These are phyloP conservation scores for Rhamnella rubrinervis DNA, from an alignment of 331 rosid genomes.

Conservation along the genomic window DNA sequence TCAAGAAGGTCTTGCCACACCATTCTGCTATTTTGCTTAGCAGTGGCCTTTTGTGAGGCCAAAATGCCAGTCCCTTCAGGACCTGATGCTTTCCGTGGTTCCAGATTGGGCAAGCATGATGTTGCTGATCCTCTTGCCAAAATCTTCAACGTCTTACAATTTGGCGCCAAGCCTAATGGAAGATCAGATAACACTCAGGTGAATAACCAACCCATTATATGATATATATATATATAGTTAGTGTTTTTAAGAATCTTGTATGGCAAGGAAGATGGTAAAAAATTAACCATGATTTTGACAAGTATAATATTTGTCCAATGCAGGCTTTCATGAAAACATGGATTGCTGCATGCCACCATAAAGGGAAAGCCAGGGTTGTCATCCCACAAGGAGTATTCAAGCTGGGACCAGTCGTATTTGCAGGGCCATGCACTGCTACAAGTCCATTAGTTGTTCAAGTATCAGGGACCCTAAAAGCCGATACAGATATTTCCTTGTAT, in stretches of 20 bases:
- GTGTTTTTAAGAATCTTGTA: too few species aligned
- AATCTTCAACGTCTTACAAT: constrained; percentile 37
- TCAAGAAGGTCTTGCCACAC: constrained; percentile 9
- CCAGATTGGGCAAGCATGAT: constrained; percentile 24
- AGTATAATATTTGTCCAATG: background rate
- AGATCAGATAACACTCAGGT: constrained; percentile 46
- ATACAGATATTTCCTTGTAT: constrained; percentile 43
- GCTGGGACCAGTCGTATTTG: constrained; percentile 46
- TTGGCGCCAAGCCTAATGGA: constrained; percentile 60
- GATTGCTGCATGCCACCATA: constrained; percentile 51
- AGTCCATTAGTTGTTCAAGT: constrained; percentile 53
- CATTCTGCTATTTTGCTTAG: constrained; percentile 37
- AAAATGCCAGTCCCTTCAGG: constrained; percentile 6
- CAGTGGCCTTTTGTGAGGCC: constrained; percentile 28
- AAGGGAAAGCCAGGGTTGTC: constrained; percentile 36
- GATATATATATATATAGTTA: background rate
- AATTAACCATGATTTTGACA: too few species aligned
- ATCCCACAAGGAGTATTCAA: constrained; percentile 54
- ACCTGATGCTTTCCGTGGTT: constrained; percentile 36
- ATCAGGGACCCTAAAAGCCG: constrained; percentile 51
- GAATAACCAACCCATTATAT: background rate
- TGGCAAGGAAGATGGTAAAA: too few species aligned
- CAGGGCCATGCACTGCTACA: constrained; percentile 58
- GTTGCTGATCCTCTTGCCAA: constrained; percentile 35
- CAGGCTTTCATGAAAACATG: constrained; percentile 74